Percentiles rank a stretch among this genome's conserved stretches.
Conservation (phyloP, 257 asterid genomes). For the Parsonsia alboflavescens region DNA sequence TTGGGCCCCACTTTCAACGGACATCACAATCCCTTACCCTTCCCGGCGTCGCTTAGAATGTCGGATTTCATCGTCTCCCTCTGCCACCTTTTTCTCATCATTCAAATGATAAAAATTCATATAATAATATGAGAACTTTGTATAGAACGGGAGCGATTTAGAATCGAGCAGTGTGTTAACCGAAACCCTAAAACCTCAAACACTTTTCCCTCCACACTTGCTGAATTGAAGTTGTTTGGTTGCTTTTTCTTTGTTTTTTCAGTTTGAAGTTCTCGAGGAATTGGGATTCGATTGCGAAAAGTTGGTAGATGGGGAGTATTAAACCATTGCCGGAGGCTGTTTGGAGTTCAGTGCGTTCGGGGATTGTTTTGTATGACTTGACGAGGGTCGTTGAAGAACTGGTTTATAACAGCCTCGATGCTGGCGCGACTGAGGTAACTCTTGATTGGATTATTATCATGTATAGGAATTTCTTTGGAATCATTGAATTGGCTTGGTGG, state of each 20-base stretch:
- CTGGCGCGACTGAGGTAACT: slow-evolving; percentile 79
- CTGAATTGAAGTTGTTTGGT: not conserved
- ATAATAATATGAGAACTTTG: not conserved
- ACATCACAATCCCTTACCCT: not conserved
- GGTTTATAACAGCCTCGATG: slow-evolving; percentile 77
- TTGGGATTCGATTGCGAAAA: slow-evolving; percentile 6
- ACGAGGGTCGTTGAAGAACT: slow-evolving; percentile 85
- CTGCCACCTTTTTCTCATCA: slow-evolving; percentile 15
- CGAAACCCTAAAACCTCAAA: slow-evolving; percentile 21
- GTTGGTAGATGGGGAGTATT: slow-evolving; percentile 48
- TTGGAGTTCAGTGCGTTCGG: slow-evolving; percentile 68
- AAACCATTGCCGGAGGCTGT: slow-evolving; percentile 64
- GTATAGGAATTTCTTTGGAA: not conserved
- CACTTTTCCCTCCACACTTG: slow-evolving; percentile 15
- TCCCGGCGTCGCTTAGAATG: not conserved
- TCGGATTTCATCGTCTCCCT: not conserved
- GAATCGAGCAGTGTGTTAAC: not conserved
- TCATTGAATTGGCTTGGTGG: not conserved
- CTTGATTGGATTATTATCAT: not conserved
- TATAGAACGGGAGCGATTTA: not conserved
- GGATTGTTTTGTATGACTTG: slow-evolving; percentile 62
- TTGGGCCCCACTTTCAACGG: slow-evolving; percentile 12
- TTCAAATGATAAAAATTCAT: slow-evolving; percentile 9
- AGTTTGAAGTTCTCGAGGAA: not conserved
- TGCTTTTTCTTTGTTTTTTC: not conserved